Evolutionary conservation across 1,284 basidiomycete genomes (phyloP).

Genomic region (Apiotrichum porosum): DNA sequence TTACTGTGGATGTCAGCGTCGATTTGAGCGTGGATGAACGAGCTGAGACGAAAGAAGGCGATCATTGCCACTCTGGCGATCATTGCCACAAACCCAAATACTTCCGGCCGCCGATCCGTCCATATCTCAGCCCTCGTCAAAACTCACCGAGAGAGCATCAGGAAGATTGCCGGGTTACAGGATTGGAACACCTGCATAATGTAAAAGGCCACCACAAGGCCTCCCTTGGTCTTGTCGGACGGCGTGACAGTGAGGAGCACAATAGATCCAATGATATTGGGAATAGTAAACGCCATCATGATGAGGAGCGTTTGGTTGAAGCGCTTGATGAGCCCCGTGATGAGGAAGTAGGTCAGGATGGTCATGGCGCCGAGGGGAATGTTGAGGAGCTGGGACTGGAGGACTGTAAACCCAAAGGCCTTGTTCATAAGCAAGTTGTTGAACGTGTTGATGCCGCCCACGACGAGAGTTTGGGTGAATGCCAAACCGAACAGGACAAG

Average conservation of each 20-base stretch:
- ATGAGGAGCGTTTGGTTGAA: not conserved
- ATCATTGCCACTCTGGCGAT: too few relatives aligned
- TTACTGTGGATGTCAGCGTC: too few relatives aligned
- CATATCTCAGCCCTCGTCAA: too few relatives aligned
- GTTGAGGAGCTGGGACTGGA: slow-evolving; percentile 18
- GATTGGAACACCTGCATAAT: slow-evolving; percentile 8
- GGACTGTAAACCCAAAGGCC: slow-evolving; percentile 21
- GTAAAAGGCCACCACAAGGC: slow-evolving; percentile 20
- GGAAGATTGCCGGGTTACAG: slow-evolving; percentile 15
- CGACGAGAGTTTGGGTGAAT: slow-evolving; percentile 26
- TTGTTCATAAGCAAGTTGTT: slow-evolving; percentile 21
- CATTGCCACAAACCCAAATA: too few relatives aligned
- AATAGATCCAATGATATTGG: slow-evolving; percentile 15
- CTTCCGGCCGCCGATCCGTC: too few relatives aligned
- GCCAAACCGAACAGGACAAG: slow-evolving; percentile 28
- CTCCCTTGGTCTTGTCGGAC: slow-evolving; percentile 1
- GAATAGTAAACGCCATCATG: slow-evolving; percentile 13
- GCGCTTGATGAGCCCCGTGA: slow-evolving; percentile 5
- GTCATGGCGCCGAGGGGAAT: slow-evolving; percentile 21
- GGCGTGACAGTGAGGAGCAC: slow-evolving; percentile 18
- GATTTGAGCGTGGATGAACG: too few relatives aligned
- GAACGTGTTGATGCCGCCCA: slow-evolving; percentile 33
- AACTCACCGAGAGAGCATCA: slow-evolving; percentile 17
- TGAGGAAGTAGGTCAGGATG: slow-evolving; percentile 13
- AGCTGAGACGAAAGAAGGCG: too few relatives aligned